Base-by-base conservation (phyloP, 202 grass and related monocot species). In the Eragrostis tef region DNA sequence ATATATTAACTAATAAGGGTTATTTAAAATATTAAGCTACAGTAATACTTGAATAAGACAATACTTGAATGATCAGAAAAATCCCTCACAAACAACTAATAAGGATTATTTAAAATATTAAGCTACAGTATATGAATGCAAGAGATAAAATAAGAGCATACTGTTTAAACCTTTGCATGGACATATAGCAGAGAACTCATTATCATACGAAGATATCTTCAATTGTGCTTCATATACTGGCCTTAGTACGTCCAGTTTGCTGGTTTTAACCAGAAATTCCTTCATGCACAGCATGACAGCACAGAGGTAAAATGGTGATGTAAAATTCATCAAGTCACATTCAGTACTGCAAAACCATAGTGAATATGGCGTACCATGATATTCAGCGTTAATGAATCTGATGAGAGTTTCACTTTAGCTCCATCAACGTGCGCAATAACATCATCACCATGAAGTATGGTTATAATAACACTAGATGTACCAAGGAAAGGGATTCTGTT, bases 401-500 rank as follows among this genome's bases (percentile, higher is more conserved):
- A 48, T 36, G 83, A 78, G 15, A 89, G 73, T n/a, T 64, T 66
- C 50, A 83, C 63, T 81, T 68, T 56, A 39, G 74, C 41, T 47
- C 72, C 51, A 47, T 83, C 68, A 22, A 86, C 74, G 56, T 74
- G 66, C 0, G 15, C 64, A 16, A 89, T 64, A 53, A 69, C 10
- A 61, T 77, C 36, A 47, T 86, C 46, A 67, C 75, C 78, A 57
- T 64, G 21, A 79, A 72, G 46, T 73, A 89, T 67, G 57, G 64
- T 74, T 73, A 86, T 70, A 29, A 48, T 75, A 26, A 73, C 62
- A 9, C 71, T 56, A 25, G 67, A 63, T 46, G 70, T 58, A 61
- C 76, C 43, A 48, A 21, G 31, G 36, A 83, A 89, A 70, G 87
- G 87, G 82, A 89, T 82, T 73, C 9, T 21, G 0, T 89, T 89